phyloP scores from a whole-genome alignment of 2,329 filamentous ascomycete genomes.

The Ophiostoma quercus region DNA sequence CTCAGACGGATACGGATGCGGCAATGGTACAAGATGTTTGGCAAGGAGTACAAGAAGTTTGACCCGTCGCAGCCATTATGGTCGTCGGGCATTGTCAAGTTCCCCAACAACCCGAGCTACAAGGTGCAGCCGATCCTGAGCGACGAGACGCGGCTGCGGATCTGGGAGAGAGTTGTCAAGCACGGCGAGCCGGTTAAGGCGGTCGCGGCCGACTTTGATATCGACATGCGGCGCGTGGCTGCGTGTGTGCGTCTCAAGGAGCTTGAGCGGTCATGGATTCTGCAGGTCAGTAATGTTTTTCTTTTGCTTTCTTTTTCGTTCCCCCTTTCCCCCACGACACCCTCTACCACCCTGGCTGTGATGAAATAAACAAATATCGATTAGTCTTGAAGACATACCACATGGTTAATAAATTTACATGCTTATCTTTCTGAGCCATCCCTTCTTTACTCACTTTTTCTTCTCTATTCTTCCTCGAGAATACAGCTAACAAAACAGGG shows the following conservation, averaged over 20 bases:
- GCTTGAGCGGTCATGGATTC: conserved; percentile 72
- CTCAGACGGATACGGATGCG: conserved; percentile 5
- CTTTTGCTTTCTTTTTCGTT: conserved; percentile 17
- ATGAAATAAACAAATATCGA: conserved; percentile 66
- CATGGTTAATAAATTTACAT: conserved; percentile 68
- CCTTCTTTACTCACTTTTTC: conserved; percentile 21
- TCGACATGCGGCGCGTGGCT: conserved; percentile 78
- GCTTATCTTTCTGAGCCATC: conserved; percentile 61
- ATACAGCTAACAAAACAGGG: conserved; percentile 48
- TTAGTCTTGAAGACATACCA: conserved; percentile 98
- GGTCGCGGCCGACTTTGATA: conserved; percentile 69
- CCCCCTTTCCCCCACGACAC: conserved; percentile 9
- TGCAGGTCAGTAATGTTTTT: conserved; percentile 58
- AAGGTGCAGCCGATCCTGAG: conserved; percentile 66
- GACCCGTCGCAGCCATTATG: background rate
- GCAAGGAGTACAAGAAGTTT: background rate
- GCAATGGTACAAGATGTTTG: background rate
- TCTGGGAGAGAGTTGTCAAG: conserved; percentile 64
- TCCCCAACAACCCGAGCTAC: conserved; percentile 69
- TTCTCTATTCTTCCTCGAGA: background rate
- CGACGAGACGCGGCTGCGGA: conserved; percentile 64
- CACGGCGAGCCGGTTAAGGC: conserved; percentile 64
- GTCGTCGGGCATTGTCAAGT: conserved; percentile 35
- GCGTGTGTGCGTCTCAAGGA: conserved; percentile 82
- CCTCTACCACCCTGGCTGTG: conserved; percentile 36